Base-by-base conservation (phyloP, 2,329 filamentous ascomycete genomes). In the Fusarium poae region DNA sequence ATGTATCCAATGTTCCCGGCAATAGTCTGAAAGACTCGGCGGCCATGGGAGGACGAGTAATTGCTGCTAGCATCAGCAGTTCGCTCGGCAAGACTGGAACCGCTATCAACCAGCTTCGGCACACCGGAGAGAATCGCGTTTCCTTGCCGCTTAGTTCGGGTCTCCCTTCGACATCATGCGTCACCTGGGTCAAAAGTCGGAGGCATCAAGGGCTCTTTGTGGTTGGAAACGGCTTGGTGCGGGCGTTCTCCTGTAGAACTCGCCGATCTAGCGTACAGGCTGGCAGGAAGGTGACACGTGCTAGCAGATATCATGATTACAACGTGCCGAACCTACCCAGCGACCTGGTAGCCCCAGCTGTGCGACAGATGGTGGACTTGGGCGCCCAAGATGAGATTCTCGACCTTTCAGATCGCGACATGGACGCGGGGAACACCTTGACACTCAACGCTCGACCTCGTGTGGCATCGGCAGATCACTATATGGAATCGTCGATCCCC, bases 81-180 rank as follows among this genome's bases (percentile, higher is more conserved):
- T 93, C 91, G 6, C 85, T 93, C 29, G 90, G 89, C 40, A 91
- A 90, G 75, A 91, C 90, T n/a, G 91, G 89, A 58, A 88, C 85
- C 16, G 86, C 86, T 43, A 88, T 91, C 77, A 91, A 85, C 70
- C 88, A 91, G 69, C 85, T 94, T 60, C 89, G 91, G 46, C 91
- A 93, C 72, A 91, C 88, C 0, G 89, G 89, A 13, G 91, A 93
- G 75, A 93, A 92, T 77, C 88, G 92, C 66, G 86, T 94, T 42
- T 87, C 91, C 45, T 82, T 93, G 30, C 91, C 91, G 13, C 79
- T 82, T 13, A 85, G 86, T 46, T 77, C 83, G n/a, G 77, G 78
- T 27, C 80, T 83, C 16, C 87, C 89, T 3, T 84, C 84, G 3
- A 82, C 85, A 10, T 83, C 85, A 5, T 92, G 90, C 72, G 86